Evolutionary conservation across 495 filamentous ascomycete species (phyloP), one percentile per base, ranked within the genome.

Genomic region (Penicillium maclennaniae): DNA sequence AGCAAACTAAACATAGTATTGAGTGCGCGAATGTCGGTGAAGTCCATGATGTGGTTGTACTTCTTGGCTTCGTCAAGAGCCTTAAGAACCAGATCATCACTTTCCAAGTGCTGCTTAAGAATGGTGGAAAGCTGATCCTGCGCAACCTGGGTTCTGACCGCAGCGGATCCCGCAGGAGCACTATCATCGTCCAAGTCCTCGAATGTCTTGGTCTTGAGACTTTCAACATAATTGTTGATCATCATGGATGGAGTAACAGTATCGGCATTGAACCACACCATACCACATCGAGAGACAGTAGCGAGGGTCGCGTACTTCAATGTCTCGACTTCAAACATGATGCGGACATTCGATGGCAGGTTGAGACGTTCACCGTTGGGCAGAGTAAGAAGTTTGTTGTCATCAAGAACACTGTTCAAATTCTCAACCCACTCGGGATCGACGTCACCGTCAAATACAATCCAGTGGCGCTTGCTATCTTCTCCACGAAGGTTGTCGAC

Each of bases 341-440:
- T 95, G 51, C 93, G 89, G 20, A 99, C 93, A 66, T 99, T 99
- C 0, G 88, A 59, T 8, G 93, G 95, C 12, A 99, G 73, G 60
- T 90, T 93, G 44, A 99, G 83, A 76, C 93, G 92, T 71, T 99
- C 93, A 66, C 93, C 93, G 61, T 99, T 99, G 14, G 93, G 93
- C 51, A 99, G 76, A 0, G 93, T 99, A 19, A 99, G 77, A 12
- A 99, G 79, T 67, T 97, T 97, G 73, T 99, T 99, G 76, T 99
- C 93, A 61, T 99, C 93, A 38, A 99, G 80, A 46, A 99, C 93
- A 79, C 89, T 95, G 85, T 99, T 99, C 73, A 99, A 73, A 66
- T 99, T 99, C 63, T 99, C 93, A 60, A 99, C 93, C 93, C 93
- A 99, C 63, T 97, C 95, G 5, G 93, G 93, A 69, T 99, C 93